Evolutionary conservation across 1,284 basidiomycete species (phyloP), one percentile per base, ranked within the genome.

Genomic region (Athelia psychrophila): DNA sequence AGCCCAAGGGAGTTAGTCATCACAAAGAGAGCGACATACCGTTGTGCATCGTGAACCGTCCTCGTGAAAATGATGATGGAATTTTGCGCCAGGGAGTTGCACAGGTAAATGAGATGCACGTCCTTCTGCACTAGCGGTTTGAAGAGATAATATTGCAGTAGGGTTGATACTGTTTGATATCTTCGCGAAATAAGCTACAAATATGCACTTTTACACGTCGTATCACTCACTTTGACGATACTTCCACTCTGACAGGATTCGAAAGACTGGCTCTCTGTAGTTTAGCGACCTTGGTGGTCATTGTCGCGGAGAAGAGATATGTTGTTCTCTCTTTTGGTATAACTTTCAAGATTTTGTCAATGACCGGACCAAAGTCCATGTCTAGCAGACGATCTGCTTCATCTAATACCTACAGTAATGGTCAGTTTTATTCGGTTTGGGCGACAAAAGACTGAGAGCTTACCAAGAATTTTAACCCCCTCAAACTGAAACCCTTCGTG

Each of bases 281-380:
- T 70, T 99, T 98, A 22, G 93, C 95, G 10, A 99, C 95, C 71
- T 98, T 99, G 20, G 94, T 97, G 2, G 96, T 98, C 95, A 99
- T 99, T n/a, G 97, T 99, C 1, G 97, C 97, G 15, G 95, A 97
- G 77, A 97, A 99, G 1, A 99, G 81, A 68, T 95, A 98, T 0
- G 97, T 99, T 32, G 88, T 91, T 19, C 97, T 83, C 64, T 99
- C 95, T 64, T 88, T 91, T 18, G 97, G 97, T 57, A 99, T 91
- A 42, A 92, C 85, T 72, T 97, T 97, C 44, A 99, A 78, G 56
- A 99, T 94, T 75, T 95, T 96, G 76, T 99, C 97, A 57, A 99
- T 95, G 52, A 93, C 91, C 33, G 93, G 90, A 18, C 95, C 95
- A 63, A 99, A 99, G 67, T 99, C 97, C 84, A 99, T 89, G 72